Base-by-base conservation (phyloP, 176 grass and related monocot species). In the Carex littledalei region DNA sequence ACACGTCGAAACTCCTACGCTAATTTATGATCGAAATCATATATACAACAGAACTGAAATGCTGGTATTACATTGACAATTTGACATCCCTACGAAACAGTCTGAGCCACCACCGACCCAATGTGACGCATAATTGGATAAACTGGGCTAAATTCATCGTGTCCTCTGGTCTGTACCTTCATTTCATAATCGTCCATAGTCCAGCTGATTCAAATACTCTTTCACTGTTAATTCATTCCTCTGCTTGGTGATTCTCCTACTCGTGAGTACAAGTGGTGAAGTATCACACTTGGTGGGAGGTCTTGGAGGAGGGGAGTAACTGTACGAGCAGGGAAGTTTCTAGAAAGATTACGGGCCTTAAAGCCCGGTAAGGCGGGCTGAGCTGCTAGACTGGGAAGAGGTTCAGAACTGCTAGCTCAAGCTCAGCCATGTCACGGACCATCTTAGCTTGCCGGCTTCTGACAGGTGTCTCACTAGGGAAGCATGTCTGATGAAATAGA, bases 401-500 rank as follows among this genome's bases (percentile, higher is more conserved):
- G 84, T 99, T 99, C 88, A 95, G 93, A 78, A 99, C 66, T 0
- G 93, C 89, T 1, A 95, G 89, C 79, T 99, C 96, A 53, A 99
- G 73, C 84, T 99, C 93, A 0, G 91, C 91, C 91, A 95, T 95
- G 84, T 99, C 96, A 78, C 91, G 88, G 16, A 91, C 87, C 88
- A 99, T 90, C 91, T 91, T 75, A 95, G 79, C 81, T 95, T 95
- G 45, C 91, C 93, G 1, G 93, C 89, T 84, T 95, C 91, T 37
- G 96, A 99, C 18, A 95, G 93, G 86, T 91, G 96, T 71, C 93
- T 90, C 15, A 99, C 86, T 65, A 99, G 91, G 67, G 96, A 91
- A 64, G 96, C 93, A 69, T 99, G 91, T 86, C 93, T 93, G 83
- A 99, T 99, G 79, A 99, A 99, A 80, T 95, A 95, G 87, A 99